Conservation (phyloP, 306 rosid genomes). For the Medicago arabica region DNA sequence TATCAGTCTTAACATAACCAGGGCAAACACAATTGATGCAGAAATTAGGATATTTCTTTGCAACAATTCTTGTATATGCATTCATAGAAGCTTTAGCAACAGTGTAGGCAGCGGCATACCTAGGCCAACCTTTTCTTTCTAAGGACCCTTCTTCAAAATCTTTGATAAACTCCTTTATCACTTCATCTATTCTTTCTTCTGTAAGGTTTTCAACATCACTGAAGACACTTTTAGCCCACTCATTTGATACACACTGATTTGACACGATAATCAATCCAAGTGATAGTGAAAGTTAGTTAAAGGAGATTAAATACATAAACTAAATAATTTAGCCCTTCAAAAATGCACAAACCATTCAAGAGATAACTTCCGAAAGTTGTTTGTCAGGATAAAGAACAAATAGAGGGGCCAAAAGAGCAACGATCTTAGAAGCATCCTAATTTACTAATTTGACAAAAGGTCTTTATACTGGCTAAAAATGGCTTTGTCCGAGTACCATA, state of each 20-base stretch:
- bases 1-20: constrained; percentile 49
- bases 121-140: constrained; percentile 28
- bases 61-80: constrained; percentile 50
- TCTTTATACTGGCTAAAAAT: no score
- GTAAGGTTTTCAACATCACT: constrained; percentile 29
- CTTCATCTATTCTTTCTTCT: constrained; percentile 40
- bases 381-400: no score
- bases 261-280: neutral
- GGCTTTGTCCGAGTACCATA: no score
- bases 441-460: no score
- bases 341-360: no score
- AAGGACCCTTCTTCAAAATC: constrained; percentile 37
- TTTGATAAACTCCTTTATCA: constrained; percentile 11
- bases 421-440: no score
- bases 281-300: neutral
- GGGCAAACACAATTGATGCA: constrained; percentile 49
- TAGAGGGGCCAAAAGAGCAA: no score
- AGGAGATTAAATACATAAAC: no score
- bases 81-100: constrained; percentile 43
- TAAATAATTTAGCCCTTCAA: no score
- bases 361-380: no score
- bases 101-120: neutral
- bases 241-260: constrained; percentile 24
- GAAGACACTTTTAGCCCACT: constrained; percentile 15
- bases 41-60: constrained; percentile 36